Base-by-base conservation (phyloP, 208 protist species). In the Naegleria gruberi region DNA sequence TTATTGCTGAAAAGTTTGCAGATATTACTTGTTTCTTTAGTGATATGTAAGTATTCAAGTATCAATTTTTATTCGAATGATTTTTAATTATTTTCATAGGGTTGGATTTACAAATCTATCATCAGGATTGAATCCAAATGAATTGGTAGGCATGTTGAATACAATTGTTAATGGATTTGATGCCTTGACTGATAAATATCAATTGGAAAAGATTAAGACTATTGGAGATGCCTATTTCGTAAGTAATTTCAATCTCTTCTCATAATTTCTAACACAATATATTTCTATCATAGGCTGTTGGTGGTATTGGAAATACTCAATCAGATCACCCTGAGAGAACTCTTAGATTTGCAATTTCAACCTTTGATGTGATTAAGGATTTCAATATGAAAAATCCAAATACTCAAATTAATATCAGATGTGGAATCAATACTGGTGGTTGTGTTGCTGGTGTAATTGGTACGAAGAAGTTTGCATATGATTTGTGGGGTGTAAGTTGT, bases 31-130 rank as follows among this genome's bases (percentile, higher is more conserved):
- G 65, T 26, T 77, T 77, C 17, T 77, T 77, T 37, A 77, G 65
- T 37, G 65, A 77, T 37, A 77, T 77, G 51, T n/a, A n/a, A n/a
- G n/a, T n/a, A n/a, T n/a, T n/a, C n/a, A n/a, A n/a, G n/a, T n/a
- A n/a, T n/a, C n/a, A n/a, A n/a, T n/a, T n/a, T n/a, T n/a, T n/a
- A n/a, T n/a, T n/a, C n/a, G n/a, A n/a, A n/a, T n/a, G n/a, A n/a
- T n/a, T n/a, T n/a, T 40, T 5, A 45, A 44, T 26, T 44, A 44
- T 40, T 83, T 6, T 43, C 34, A 83, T 44, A 43, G 40, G 12
- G 84, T 88, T 51, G 19, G 90, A 41, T 94, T 94, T 47, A 92
- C 93, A 42, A 90, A 94, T 73, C 91, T 93, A 89, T 82, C 26
- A 4, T 34, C 34, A 42, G 7, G 90, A 34, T 85, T 94, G 77